Evolutionary conservation across 2,329 filamentous ascomycete species (phyloP).

Genomic region (Fusarium albidum): DNA sequence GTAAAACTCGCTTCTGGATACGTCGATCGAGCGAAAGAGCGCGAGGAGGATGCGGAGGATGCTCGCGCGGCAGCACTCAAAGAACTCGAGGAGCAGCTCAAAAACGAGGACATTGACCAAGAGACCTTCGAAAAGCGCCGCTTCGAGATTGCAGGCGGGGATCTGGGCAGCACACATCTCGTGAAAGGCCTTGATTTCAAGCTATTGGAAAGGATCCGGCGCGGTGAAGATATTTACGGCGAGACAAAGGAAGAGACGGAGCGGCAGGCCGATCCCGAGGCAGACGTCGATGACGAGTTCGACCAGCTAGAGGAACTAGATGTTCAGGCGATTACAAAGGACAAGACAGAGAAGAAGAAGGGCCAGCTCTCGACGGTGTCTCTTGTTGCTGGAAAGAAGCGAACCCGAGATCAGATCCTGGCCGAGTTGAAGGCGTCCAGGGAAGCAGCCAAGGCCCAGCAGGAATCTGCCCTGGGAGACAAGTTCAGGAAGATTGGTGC

Average conservation of each 20-base stretch:
- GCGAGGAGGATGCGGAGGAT: slow-evolving; percentile 62
- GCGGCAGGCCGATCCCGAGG: slow-evolving; percentile 43
- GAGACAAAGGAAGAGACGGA: slow-evolving; percentile 42
- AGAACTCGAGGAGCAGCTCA: slow-evolving; percentile 81
- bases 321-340: slow-evolving; percentile 60
- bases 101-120: slow-evolving; percentile 83
- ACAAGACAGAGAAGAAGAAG: slow-evolving; percentile 64
- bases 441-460: slow-evolving; percentile 64
- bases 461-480: slow-evolving; percentile 61
- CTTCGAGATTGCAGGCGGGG: slow-evolving; percentile 82
- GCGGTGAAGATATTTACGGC: slow-evolving; percentile 73
- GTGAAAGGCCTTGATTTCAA: slow-evolving; percentile 93
- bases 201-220: slow-evolving; percentile 73
- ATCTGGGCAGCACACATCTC: slow-evolving; percentile 81
- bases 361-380: slow-evolving; percentile 65
- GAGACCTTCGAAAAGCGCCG: slow-evolving; percentile 79
- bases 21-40: slow-evolving; percentile 77
- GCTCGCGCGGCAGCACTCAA: slow-evolving; percentile 72
- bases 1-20: slow-evolving; percentile 83
- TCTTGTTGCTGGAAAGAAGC: slow-evolving; percentile 64
- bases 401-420: slow-evolving; percentile 71
- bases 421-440: slow-evolving; percentile 72
- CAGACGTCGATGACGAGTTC: slow-evolving; percentile 70
- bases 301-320: slow-evolving; percentile 65
- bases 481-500: slow-evolving; percentile 72